Percentiles rank a stretch among this genome's conserved stretches.
Evolutionary conservation across 345 rosid genomes (phyloP).

Genomic region (Moricandia moricandioides): DNA sequence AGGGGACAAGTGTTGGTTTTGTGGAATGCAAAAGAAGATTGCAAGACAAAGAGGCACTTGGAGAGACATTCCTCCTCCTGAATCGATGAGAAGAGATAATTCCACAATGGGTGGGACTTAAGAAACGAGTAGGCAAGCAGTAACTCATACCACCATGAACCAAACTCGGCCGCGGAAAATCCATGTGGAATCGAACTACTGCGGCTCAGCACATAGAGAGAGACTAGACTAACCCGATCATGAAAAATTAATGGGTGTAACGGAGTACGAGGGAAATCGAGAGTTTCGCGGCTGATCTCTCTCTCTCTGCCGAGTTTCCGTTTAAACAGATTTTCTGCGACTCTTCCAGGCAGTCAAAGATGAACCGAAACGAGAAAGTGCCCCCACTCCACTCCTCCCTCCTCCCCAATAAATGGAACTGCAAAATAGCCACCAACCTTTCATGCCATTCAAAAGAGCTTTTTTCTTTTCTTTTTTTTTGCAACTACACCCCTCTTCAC

Average conservation of each 20-base stretch:
- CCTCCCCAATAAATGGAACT: not conserved
- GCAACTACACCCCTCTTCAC: not conserved
- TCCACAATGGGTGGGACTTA: slow-evolving; percentile 21
- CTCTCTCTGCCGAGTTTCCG: not conserved
- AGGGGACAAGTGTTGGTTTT: slow-evolving; percentile 31
- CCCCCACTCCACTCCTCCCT: not conserved
- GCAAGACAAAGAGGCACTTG: slow-evolving; percentile 35
- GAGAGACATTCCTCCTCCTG: slow-evolving; percentile 32
- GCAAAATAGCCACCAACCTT: not conserved
- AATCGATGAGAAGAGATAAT: slow-evolving; percentile 40
- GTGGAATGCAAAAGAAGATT: slow-evolving; percentile 34
- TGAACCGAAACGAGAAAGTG: not conserved
- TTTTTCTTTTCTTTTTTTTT: not conserved
- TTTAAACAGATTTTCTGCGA: not conserved
- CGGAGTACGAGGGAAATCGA: not conserved
- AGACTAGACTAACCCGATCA: not conserved
- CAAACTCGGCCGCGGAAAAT: slow-evolving; percentile 47
- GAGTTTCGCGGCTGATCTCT: not conserved
- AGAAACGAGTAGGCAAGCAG: slow-evolving; percentile 32
- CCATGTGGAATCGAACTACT: slow-evolving; percentile 47
- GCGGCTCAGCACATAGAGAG: not conserved
- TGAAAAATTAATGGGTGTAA: not conserved
- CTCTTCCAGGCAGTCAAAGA: not conserved
- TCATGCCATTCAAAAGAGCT: not conserved
- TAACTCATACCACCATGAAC: slow-evolving; percentile 33